phyloP scores from a whole-genome alignment of 2,329 filamentous ascomycete species.

The Beauveria varroae region DNA sequence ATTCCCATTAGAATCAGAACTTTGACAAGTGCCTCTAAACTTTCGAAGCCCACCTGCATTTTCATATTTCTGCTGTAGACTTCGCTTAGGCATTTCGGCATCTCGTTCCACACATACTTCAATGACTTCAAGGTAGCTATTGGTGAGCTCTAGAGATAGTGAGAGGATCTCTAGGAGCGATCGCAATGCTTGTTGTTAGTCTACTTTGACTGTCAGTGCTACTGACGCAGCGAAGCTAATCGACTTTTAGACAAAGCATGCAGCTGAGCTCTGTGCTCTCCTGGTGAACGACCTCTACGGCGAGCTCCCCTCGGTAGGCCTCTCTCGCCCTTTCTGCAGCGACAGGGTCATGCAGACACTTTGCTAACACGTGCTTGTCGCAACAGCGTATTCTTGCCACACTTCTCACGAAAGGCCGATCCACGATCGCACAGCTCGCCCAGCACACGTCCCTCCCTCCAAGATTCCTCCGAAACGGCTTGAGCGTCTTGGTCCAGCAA shows the following conservation, averaged over 20 bases:
- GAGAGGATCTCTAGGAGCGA: constrained; percentile 69
- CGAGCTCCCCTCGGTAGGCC: constrained; percentile 81
- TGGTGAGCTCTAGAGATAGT: constrained; percentile 69
- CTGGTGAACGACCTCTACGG: constrained; percentile 86
- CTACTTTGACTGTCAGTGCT: background rate
- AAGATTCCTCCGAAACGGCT: constrained; percentile 71
- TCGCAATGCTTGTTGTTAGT: constrained; percentile 49
- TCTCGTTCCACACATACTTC: constrained; percentile 22
- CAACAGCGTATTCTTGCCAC: constrained; percentile 73
- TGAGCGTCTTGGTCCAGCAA: constrained; percentile 81
- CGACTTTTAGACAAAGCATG: constrained; percentile 53
- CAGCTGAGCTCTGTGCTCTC: constrained; percentile 82
- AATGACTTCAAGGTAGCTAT: constrained; percentile 63
- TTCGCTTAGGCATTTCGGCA: background rate
- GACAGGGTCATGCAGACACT: background rate
- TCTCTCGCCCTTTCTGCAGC: background rate
- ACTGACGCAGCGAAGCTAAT: constrained; percentile 14
- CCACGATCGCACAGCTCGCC: constrained; percentile 60
- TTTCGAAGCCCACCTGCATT: background rate
- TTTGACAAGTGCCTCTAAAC: background rate
- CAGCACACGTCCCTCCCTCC: constrained; percentile 65
- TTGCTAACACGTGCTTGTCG: constrained; percentile 13
- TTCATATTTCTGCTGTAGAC: background rate
- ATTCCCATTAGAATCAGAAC: constrained; percentile 7
- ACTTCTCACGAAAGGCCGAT: constrained; percentile 71